Evolutionary conservation across 2,329 filamentous ascomycete species (phyloP), one percentile per base, ranked within the genome.

Genomic region (Curvularia spicifera): DNA sequence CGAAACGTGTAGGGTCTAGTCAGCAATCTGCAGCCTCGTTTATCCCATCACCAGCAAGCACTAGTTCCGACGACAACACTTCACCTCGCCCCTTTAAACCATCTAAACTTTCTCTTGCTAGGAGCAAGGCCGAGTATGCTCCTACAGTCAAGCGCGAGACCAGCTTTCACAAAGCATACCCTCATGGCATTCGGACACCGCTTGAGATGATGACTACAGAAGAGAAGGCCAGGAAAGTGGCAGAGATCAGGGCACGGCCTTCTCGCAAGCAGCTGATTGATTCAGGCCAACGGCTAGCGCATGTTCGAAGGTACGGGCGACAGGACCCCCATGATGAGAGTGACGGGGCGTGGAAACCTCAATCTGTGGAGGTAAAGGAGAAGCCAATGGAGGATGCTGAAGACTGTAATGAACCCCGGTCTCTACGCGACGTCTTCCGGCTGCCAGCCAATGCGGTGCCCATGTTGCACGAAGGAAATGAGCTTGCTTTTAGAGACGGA

Each of bases 181-280:
- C 51, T 9, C 57, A 59, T 37, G 45, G 26, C 20, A 29, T 9
- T 12, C 44, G 43, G 45, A 40, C 52, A 3, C 57, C 62, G 4
- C 59, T 65, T 3, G 61, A 68, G 37, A 54, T 42, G 12, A 69
- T 71, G 69, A 68, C 62, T 0, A 26, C 60, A 29, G 53, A 49
- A n/a, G 64, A 71, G 9, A 72, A 59, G 20, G 49, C 57, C 18
- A 29, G 31, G 15, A 72, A 69, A 47, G 67, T 71, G 31, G 57
- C 51, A 31, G 63, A 71, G 40, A 74, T 73, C 53, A 64, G 61
- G 57, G 51, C 57, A 13, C 70, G 78, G 1, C 75, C 75, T 3
- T 72, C 70, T 1, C 69, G 76, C 33, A 81, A 80, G 57, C 61
- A 70, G 13, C 59, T 59, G 8, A 70, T 70, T 26, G 64, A 66